Evolutionary conservation across 1,284 basidiomycete species (phyloP), one percentile per base, ranked within the genome.

Genomic region (Puccinia horiana): DNA sequence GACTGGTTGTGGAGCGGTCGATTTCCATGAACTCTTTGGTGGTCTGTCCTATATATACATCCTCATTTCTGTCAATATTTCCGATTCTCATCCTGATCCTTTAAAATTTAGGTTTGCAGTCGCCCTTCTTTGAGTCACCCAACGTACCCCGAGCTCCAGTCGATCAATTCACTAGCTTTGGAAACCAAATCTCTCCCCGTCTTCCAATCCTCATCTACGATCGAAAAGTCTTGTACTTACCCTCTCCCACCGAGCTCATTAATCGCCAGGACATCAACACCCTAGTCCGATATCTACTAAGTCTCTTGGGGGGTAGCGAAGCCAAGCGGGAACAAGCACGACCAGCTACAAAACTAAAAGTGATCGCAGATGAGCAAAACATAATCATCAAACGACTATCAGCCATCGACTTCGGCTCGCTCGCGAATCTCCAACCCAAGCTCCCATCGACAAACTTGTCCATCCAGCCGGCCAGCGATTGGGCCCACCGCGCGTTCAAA

Each of bases 1-100:
- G 73, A 81, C 69, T 14, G 70, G 79, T 26, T 81, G 79, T 29
- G 79, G 79, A 32, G 79, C 52, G 29, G 44, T 74, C 61, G 79
- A 81, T 54, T 81, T 81, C 49, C 32, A 81, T 52, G 69, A 81
- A 65, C 52, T 61, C 42, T 73, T 81, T 81, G 79, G 79, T 52
- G 40, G 79, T 74, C 18, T 35, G 79, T 81, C 32, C 44, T 49
- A 16, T 2, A 20, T 29, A 35, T 56, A 32, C 14, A 9, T 35
- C 40, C 44, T 16, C 32, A 20, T 35, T 40, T 47, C 8, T 18
- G 23, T 52, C 37, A n/a, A 70, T 26, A 49, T 4, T 16, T 70
- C 32, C 29, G 8, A 44, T 35, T 35, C 32, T 70, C 35, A 79
- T 26, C 16, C 49, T 52, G 16, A 6, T 61, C 8, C 23, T 40